Percentiles rank a stretch among this genome's conserved stretches.
phyloP scores from a whole-genome alignment of 2,329 filamentous ascomycete genomes.

The Zelopaecilomyces penicillatus region DNA sequence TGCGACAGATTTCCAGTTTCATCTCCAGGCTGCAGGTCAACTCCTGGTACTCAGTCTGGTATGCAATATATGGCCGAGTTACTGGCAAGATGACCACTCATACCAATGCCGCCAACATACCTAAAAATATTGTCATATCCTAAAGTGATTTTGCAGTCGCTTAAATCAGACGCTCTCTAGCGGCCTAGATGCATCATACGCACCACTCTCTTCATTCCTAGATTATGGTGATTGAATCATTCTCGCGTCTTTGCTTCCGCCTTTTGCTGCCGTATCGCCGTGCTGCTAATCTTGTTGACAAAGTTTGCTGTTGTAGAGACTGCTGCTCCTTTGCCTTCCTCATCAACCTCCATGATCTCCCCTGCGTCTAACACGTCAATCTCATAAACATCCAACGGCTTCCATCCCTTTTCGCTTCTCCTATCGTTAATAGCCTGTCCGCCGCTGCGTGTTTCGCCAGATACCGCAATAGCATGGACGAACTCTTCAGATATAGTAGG shows the following conservation, averaged over 20 bases:
- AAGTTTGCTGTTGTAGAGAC: constrained; percentile 48
- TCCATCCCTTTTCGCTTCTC: constrained; percentile 68
- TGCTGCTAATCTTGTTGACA: constrained; percentile 83
- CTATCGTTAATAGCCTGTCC: constrained; percentile 82
- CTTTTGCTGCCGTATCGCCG: constrained; percentile 58
- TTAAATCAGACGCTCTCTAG: too few relatives aligned
- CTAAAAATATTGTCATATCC: too few relatives aligned
- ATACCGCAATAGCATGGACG: constrained; percentile 77
- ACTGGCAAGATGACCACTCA: too few relatives aligned
- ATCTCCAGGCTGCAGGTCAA: too few relatives aligned
- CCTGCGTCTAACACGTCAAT: constrained; percentile 73
- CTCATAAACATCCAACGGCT: constrained; percentile 68
- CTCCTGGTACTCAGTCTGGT: too few relatives aligned
- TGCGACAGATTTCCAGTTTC: too few relatives aligned
- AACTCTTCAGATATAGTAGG: constrained; percentile 77
- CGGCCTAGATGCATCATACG: too few relatives aligned
- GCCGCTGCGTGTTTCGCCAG: constrained; percentile 76
- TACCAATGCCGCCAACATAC: too few relatives aligned
- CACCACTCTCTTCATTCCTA: too few relatives aligned
- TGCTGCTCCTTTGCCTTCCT: constrained; percentile 23
- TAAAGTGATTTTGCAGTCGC: too few relatives aligned
- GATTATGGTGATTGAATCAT: too few relatives aligned
- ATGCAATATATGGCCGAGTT: too few relatives aligned
- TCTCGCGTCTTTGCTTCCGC: constrained; percentile 22
- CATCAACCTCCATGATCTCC: constrained; percentile 35